A percentile compares a stretch with the other conserved stretches of the same genome.
phyloP scores from a whole-genome alignment of 1,284 basidiomycete genomes.

The Chalciporus piperatoides region DNA sequence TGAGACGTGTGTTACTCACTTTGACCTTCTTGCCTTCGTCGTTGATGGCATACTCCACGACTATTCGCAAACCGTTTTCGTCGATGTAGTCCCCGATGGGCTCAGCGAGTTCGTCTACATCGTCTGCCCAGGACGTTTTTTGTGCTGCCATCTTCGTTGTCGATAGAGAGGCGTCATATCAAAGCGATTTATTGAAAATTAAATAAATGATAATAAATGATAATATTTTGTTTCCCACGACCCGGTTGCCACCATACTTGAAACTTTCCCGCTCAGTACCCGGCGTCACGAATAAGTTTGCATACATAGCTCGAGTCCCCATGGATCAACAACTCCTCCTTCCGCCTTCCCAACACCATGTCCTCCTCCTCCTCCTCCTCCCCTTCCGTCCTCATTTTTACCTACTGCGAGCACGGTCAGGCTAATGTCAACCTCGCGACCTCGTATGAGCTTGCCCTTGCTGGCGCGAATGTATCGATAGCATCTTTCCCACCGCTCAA shows the following conservation, averaged over 20 bases:
- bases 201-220: no score
- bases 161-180: constrained; percentile 12
- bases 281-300: no score
- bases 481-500: background rate
- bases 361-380: no score
- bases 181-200: constrained; percentile 15
- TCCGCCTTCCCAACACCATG: background rate
- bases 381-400: background rate
- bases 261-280: no score
- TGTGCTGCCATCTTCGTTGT: constrained; percentile 22
- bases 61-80: constrained; percentile 86
- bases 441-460: constrained; percentile 3
- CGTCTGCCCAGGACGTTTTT: constrained; percentile 82
- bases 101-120: constrained; percentile 71
- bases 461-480: background rate
- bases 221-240: no score
- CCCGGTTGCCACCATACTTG: no score
- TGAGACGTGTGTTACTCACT: constrained; percentile 38
- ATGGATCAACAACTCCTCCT: no score
- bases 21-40: constrained; percentile 97
- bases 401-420: background rate
- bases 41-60: constrained; percentile 81
- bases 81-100: constrained; percentile 67
- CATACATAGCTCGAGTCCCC: no score
- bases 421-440: background rate